A percentile compares a stretch with the other conserved stretches of the same genome.
Conservation (phyloP, 2,329 filamentous ascomycete genomes). For the Sclerotinia glacialis region DNA sequence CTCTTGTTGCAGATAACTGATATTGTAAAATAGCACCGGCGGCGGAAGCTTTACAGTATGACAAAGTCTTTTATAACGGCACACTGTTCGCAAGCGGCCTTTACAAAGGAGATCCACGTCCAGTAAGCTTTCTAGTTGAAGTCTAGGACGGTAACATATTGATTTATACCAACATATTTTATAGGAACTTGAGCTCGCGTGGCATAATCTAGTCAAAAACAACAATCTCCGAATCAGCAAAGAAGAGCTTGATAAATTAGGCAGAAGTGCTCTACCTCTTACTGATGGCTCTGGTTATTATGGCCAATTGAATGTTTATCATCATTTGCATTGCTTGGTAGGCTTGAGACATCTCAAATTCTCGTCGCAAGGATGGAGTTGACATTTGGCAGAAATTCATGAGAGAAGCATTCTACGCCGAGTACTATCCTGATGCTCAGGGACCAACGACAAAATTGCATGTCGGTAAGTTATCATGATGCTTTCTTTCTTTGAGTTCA, state of each 20-base stretch:
- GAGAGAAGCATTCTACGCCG: slow-evolving; percentile 11
- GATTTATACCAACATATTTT: background rate
- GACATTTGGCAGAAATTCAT: slow-evolving; percentile 14
- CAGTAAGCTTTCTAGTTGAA: background rate
- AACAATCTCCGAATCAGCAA: slow-evolving; percentile 11
- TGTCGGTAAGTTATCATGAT: background rate
- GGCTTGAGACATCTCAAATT: background rate
- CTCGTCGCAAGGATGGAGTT: background rate
- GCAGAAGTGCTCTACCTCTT: background rate
- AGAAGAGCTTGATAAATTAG: background rate
- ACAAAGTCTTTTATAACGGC: slow-evolving; percentile 16
- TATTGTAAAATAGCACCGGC: background rate
- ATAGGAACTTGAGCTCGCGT: slow-evolving; percentile 10
- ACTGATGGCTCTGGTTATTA: slow-evolving; percentile 15
- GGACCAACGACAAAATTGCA: slow-evolving; percentile 12
- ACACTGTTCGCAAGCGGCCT: background rate
- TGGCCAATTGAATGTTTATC: slow-evolving; percentile 8
- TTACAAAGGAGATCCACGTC: slow-evolving; percentile 11
- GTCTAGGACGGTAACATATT: background rate
- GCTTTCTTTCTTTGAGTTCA: background rate
- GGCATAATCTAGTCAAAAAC: slow-evolving; percentile 4
- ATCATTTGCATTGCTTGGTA: slow-evolving; percentile 19
- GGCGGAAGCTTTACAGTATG: slow-evolving; percentile 5
- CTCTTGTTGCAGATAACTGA: background rate
- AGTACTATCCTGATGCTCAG: slow-evolving; percentile 16